Base-by-base conservation (phyloP, 2,329 filamentous ascomycete species). In the Myriosclerotinia curreyana region DNA sequence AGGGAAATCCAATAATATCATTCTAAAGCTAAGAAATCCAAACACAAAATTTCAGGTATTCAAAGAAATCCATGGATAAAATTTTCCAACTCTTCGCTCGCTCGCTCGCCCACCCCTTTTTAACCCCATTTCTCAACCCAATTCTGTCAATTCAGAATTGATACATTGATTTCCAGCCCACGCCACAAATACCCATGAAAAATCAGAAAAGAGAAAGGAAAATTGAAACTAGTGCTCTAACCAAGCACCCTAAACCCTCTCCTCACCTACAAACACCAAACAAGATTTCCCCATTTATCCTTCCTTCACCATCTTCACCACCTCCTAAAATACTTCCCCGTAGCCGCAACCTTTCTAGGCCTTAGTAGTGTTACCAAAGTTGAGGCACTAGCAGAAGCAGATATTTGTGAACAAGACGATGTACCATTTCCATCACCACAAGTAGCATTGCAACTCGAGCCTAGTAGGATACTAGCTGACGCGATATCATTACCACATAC, bases 391-490 rank as follows among this genome's bases (percentile, higher is more conserved):
- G 55, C 14, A 42, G 53, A 28, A n/a, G 36, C 22, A 5, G 53
- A 40, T 38, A 25, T 17, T 3, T 11, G 15, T 58, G 20, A 12
- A 50, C 61, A 63, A 28, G 61, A 58, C 8, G 44, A 58, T 28
- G 61, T 50, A 11, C 44, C 61, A 58, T 50, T 20, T 17, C 61
- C 61, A 42, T 63, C 38, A 17, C 52, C 52, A 58, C 61, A 63
- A 50, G 60, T 28, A 12, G 60, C 31, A 31, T 25, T 63, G n/a
- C 60, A 63, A 14, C 28, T 63, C 8, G 40, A 38, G 15, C 44
- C 52, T 34, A 52, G 25, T 4, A 63, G 31, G 17, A 63, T 25
- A 40, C 44, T 36, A 17, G 25, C 12, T 38, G 20, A 34, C 5
- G n/a, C 31, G 15, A 60, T 28, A 12, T 20, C 52, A 52, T 64